A percentile compares a stretch with the other conserved stretches of the same genome.
These are phyloP conservation scores for Trametes polyzona DNA, from an alignment of 1,284 basidiomycete genomes.

Conservation along the genomic window DNA sequence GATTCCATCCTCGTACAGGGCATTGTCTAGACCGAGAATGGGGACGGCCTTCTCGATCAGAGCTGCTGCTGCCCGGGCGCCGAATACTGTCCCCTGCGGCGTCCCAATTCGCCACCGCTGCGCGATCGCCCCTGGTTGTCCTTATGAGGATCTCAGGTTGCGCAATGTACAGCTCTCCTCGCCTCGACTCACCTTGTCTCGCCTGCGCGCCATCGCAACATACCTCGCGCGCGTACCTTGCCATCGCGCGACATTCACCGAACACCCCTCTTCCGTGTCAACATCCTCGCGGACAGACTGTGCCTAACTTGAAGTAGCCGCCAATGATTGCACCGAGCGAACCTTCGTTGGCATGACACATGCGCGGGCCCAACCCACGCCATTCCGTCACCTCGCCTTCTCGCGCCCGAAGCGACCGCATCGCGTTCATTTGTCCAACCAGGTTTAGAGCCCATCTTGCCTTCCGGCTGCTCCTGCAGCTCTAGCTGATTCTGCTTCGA, in stretches of 20 bases:
- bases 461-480: no score
- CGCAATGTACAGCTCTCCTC: no score
- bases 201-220: neutral
- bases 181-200: no score
- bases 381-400: slow-evolving; percentile 8
- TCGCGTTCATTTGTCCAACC: slow-evolving; percentile 3
- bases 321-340: slow-evolving; percentile 11
- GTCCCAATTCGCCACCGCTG: no score
- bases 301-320: no score
- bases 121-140: neutral
- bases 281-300: slow-evolving; percentile 1
- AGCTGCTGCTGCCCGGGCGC: slow-evolving; percentile 9
- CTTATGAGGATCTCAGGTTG: no score
- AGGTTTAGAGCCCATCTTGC: neutral
- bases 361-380: neutral
- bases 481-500: no score
- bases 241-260: neutral
- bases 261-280: neutral
- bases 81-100: neutral
- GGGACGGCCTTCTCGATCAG: slow-evolving; percentile 11
- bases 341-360: slow-evolving; percentile 24
- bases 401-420: slow-evolving; percentile 15
- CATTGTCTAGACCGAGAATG: slow-evolving; percentile 10
- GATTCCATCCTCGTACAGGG: slow-evolving; percentile 12
- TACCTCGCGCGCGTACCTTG: neutral